phyloP scores from a whole-genome alignment of 2,329 filamentous ascomycete species.

The Dryadomyces quercivorus region DNA sequence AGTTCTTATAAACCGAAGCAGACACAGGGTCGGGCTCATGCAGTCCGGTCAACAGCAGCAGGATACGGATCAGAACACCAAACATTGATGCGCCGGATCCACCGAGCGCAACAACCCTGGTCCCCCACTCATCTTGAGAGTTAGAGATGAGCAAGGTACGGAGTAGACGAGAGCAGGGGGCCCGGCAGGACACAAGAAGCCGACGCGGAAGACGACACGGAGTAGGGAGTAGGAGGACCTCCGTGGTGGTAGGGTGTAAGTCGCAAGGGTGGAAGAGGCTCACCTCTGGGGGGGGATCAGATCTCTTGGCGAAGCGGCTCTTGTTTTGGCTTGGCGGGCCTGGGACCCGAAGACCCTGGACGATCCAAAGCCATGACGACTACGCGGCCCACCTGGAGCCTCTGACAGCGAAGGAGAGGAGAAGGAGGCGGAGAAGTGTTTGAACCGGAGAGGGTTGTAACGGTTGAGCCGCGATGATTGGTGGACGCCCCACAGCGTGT shows the following conservation, averaged over 20 bases:
- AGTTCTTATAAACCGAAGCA: background rate
- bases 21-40: background rate
- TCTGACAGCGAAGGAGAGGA: background rate
- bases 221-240: background rate
- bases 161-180: background rate
- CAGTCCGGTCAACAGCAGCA: too few relatives aligned
- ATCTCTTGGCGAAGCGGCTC: conserved; percentile 1
- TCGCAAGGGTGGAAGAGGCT: background rate
- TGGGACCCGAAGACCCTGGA: background rate
- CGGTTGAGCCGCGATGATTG: background rate
- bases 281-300: background rate
- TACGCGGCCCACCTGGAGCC: background rate
- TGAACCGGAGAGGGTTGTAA: background rate
- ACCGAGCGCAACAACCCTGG: background rate
- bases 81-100: background rate
- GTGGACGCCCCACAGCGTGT: background rate
- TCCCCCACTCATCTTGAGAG: background rate
- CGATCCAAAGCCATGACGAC: background rate
- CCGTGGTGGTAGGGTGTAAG: background rate
- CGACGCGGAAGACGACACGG: background rate
- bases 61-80: background rate
- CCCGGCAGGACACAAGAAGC: background rate
- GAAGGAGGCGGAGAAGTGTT: background rate
- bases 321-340: conserved; percentile 4
- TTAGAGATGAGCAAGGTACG: background rate